phyloP scores from a whole-genome alignment of 495 filamentous ascomycete species.

The Rusavskia elegans region DNA sequence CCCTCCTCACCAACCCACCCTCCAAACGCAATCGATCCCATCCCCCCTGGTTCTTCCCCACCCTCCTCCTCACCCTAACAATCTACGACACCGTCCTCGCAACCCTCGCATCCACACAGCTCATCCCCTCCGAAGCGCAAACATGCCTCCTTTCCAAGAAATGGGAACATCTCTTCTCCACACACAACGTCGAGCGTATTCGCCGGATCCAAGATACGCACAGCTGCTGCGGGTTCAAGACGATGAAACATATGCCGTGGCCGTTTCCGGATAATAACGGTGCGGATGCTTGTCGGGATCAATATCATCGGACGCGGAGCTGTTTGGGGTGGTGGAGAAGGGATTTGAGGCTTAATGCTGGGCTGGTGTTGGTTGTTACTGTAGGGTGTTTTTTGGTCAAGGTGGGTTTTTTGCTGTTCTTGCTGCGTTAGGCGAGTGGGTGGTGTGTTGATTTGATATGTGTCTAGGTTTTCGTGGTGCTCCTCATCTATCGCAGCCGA shows the following conservation, averaged over 20 bases:
- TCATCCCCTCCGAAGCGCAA: conserved; percentile 4
- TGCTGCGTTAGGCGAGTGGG: no score
- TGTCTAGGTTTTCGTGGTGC: not conserved
- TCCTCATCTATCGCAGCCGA: conserved; percentile 7
- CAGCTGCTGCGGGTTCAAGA: conserved; percentile 13
- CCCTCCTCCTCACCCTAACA: conserved; percentile 5
- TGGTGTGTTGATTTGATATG: no score
- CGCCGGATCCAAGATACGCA: conserved; percentile 13
- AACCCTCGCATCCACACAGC: conserved; percentile 11
- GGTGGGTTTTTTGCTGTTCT: conserved; percentile 4
- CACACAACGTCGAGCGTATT: conserved; percentile 7
- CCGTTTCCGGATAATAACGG: conserved; percentile 7
- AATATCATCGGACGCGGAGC: conserved; percentile 8
- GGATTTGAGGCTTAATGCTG: conserved; percentile 15
- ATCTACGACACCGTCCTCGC: conserved; percentile 16
- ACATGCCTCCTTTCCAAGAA: conserved; percentile 6
- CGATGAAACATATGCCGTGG: conserved; percentile 8
- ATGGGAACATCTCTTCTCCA: conserved; percentile 6
- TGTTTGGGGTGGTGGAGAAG: conserved; percentile 17
- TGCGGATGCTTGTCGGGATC: conserved; percentile 6
- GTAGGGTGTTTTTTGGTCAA: conserved; percentile 15
- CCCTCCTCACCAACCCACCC: not conserved
- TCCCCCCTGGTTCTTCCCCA: conserved; percentile 2
- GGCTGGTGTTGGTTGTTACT: conserved; percentile 17
- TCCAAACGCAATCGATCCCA: not conserved